Percentiles rank a stretch among this genome's conserved stretches.
Evolutionary conservation across 2,329 filamentous ascomycete genomes (phyloP).

Genomic region (Ceratocystis variospora): DNA sequence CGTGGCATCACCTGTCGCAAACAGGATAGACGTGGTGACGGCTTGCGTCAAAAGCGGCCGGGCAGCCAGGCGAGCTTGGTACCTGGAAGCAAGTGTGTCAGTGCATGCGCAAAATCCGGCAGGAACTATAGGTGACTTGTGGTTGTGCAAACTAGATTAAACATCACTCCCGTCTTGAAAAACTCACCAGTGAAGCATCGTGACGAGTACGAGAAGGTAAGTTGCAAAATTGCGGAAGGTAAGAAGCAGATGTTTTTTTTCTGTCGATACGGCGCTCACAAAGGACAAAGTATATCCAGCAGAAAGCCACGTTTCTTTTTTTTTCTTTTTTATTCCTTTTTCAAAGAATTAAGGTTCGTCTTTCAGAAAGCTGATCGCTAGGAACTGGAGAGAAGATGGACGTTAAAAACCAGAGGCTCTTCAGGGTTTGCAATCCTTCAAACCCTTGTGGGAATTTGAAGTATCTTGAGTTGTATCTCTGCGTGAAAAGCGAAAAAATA

Average conservation of each 20-base stretch:
- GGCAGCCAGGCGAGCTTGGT: conserved; percentile 67
- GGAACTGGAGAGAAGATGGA: neutral
- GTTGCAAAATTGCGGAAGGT: neutral
- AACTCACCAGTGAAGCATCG: conserved; percentile 12
- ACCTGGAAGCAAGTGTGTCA: conserved; percentile 40
- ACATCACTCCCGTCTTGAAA: neutral
- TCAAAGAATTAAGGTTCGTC: neutral
- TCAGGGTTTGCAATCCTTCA: conserved; percentile 4
- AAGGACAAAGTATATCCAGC: no score
- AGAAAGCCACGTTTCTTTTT: conserved; percentile 5
- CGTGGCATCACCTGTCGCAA: conserved; percentile 79
- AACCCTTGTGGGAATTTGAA: neutral
- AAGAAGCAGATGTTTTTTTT: neutral
- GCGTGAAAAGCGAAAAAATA: no score
- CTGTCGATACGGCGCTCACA: neutral
- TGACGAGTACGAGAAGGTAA: neutral
- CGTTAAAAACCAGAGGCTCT: neutral
- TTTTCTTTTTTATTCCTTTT: neutral
- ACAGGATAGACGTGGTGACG: conserved; percentile 80
- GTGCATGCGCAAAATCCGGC: no score
- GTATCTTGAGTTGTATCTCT: neutral
- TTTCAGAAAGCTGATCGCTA: neutral
- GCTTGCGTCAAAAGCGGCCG: conserved; percentile 82
- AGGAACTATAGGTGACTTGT: no score
- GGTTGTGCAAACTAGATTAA: no score